Percentiles rank a stretch among this genome's conserved stretches.
Conservation (phyloP, 164 flowering plant species). For the Berberis thunbergii region DNA sequence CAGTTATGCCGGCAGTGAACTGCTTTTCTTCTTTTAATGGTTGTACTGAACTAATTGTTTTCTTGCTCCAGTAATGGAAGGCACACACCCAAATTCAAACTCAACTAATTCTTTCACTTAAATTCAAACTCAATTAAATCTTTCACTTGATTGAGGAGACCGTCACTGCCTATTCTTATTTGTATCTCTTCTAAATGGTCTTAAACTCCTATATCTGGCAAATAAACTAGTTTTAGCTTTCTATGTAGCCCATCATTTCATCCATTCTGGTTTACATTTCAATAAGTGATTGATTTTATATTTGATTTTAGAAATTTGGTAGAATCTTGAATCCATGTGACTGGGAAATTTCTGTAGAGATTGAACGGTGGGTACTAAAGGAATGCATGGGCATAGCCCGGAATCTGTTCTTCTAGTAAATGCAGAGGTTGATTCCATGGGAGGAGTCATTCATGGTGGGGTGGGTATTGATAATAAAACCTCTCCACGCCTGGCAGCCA, state of each 20-base stretch:
- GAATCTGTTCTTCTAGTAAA: conserved; percentile 59
- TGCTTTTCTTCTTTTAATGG: too few relatives aligned
- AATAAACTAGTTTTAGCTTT: background rate
- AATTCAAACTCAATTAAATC: too few relatives aligned
- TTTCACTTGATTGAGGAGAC: too few relatives aligned
- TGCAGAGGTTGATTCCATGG: conserved; percentile 98
- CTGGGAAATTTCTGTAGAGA: conserved; percentile 16
- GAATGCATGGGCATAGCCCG: conserved; percentile 80
- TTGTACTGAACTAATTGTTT: too few relatives aligned
- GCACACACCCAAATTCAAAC: too few relatives aligned
- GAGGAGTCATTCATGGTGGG: conserved; percentile 85
- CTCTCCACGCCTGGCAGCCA: conserved; percentile 81
- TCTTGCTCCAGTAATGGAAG: too few relatives aligned
- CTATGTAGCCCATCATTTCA: background rate
- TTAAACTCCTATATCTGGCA: background rate
- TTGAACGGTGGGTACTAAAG: conserved; percentile 16
- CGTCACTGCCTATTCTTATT: too few relatives aligned
- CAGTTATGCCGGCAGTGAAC: too few relatives aligned
- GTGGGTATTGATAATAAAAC: conserved; percentile 56
- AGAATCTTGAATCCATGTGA: conserved; percentile 20
- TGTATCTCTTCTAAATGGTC: too few relatives aligned
- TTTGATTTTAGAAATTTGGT: conserved; percentile 13
- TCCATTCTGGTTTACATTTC: background rate
- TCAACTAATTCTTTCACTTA: too few relatives aligned
- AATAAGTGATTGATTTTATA: background rate